Percentiles rank a stretch among this genome's conserved stretches.
Evolutionary conservation across 257 asterid genomes (phyloP).

Genomic region (Perilla frutescens): DNA sequence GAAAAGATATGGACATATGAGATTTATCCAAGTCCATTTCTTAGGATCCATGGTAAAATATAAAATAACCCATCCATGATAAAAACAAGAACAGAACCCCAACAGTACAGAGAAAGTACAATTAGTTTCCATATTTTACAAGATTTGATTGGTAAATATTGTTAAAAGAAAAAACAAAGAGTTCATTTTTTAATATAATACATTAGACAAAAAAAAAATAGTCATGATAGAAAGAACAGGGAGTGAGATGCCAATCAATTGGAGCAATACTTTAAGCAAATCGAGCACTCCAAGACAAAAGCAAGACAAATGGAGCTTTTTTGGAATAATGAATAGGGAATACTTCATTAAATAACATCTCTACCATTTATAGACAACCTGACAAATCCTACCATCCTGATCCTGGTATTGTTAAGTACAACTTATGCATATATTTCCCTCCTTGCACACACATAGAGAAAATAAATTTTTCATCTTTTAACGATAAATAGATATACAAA

Average conservation of each 20-base stretch:
- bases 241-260: not conserved
- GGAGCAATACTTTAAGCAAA: constrained; percentile 15
- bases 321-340: constrained; percentile 3
- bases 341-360: not conserved
- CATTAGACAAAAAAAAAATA: not conserved
- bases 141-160: not conserved
- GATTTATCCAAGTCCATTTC: constrained; percentile 28
- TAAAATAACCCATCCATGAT: not conserved
- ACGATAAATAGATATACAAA: not conserved
- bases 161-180: not conserved
- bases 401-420: not conserved
- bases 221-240: not conserved
- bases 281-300: constrained; percentile 1
- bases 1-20: constrained; percentile 42
- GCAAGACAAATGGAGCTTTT: constrained; percentile 2
- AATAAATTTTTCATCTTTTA: not conserved
- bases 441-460: not conserved
- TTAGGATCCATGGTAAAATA: not conserved
- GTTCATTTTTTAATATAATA: not conserved
- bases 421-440: not conserved
- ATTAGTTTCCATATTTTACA: constrained; percentile 7
- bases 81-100: not conserved
- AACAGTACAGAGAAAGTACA: constrained; percentile 1
- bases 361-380: not conserved
- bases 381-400: not conserved